phyloP scores from a whole-genome alignment of 2,329 filamentous ascomycete genomes.

The Simplicillium sp. region DNA sequence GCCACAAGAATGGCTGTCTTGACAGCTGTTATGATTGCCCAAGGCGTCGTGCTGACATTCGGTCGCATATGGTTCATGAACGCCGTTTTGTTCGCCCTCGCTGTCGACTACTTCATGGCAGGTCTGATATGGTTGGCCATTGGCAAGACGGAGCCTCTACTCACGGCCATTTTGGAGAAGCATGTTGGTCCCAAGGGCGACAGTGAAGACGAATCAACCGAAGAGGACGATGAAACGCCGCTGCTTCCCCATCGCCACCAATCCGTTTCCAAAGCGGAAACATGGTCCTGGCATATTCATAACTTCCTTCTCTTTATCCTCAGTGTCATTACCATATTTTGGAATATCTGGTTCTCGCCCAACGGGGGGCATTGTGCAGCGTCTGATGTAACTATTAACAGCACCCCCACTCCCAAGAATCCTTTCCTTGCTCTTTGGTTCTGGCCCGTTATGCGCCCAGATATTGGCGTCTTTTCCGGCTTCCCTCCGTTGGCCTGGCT shows the following conservation, averaged over 20 bases:
- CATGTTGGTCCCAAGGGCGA: conserved; percentile 1
- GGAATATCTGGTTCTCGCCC: conserved; percentile 36
- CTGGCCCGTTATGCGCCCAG: conserved; percentile 15
- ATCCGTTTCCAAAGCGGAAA: conserved; percentile 4
- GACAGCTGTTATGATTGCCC: conserved; percentile 18
- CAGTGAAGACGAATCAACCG: not conserved
- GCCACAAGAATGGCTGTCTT: conserved; percentile 24
- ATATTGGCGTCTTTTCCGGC: conserved; percentile 21
- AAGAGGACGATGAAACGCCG: conserved; percentile 13
- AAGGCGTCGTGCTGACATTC: conserved; percentile 21
- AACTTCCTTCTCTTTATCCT: conserved; percentile 25
- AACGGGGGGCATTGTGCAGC: conserved; percentile 24
- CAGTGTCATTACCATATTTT: conserved; percentile 28
- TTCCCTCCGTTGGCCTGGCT: conserved; percentile 37
- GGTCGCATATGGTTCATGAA: conserved; percentile 32
- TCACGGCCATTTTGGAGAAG: conserved; percentile 16
- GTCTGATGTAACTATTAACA: conserved; percentile 2
- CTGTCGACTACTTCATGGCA: conserved; percentile 32
- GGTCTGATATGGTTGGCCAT: conserved; percentile 31
- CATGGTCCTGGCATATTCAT: conserved; percentile 29
- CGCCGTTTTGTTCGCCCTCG: conserved; percentile 31
- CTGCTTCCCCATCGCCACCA: conserved; percentile 13
- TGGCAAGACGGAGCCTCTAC: conserved; percentile 20
- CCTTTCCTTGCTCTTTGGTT: conserved; percentile 30
- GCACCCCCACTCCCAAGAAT: conserved; percentile 7